Evolutionary conservation across 2,329 filamentous ascomycete species (phyloP), one percentile per base, ranked within the genome.

Genomic region (Mycosphaerella sp.): DNA sequence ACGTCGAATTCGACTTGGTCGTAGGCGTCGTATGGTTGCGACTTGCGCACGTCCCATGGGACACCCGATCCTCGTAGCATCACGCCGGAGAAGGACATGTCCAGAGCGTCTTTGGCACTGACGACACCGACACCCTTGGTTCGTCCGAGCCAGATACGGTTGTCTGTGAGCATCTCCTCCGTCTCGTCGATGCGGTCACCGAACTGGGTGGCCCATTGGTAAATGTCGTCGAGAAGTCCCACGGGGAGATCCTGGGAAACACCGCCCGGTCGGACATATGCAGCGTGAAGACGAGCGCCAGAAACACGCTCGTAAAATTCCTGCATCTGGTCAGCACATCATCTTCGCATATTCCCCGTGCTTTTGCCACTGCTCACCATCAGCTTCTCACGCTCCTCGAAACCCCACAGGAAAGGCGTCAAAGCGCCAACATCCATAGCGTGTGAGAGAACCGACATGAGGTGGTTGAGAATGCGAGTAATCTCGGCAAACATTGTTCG

Each of bases 271-370:
- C 93, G 89, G 66, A 98, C 87, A 72, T 98, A 98, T 66, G 93
- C 93, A 56, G 93, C 88, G 76, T 98, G 93, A 49, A 98, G 83
- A 79, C 93, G 93, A 64, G 93, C 93, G 71, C 93, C 93, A 40
- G 93, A 98, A 56, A 98, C 95, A 78, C 93, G 90, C 76, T 98
- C 93, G 73, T 98, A 98, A 78, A 98, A 98, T 84, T 98, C 93
- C 92, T 97, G 59, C 2, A 41, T 34, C 40, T 11, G 14, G 45
- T 43, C 44, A 53, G 45, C 47, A 36, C 32, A 50, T 6, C n/a
- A 32, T 5, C 43, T 10, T 31, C 9, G 2, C 17, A 9, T 6
- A 21, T 45, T 44, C 41, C 29, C 6, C 5, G 26, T 29, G 26
- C 43, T 21, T 31, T 14, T 47, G 6, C 17, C 12, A 21, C 14